Conservation (phyloP, 192 early-diverging fungal species). For the Backusella morwellensis region DNA sequence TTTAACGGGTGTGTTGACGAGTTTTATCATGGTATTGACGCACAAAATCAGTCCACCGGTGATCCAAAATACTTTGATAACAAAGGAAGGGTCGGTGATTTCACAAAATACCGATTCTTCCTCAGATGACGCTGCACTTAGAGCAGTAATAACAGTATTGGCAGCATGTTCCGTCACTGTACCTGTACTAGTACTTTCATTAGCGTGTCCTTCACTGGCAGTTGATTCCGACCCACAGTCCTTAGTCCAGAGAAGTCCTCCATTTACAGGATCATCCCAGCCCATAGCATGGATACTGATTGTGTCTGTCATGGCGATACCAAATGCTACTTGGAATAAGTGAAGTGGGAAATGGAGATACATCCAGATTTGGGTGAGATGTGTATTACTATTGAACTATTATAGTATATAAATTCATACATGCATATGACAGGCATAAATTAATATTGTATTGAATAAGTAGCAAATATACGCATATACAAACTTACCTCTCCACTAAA, state of each 20-base stretch:
- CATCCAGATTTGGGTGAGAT: slow-evolving; percentile 39
- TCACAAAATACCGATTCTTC: neutral
- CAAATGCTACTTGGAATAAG: slow-evolving; percentile 46
- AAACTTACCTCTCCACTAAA: slow-evolving; percentile 38
- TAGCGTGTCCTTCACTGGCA: neutral
- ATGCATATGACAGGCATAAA: neutral
- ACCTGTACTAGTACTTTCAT: neutral
- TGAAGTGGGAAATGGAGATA: slow-evolving; percentile 53
- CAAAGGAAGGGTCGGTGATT: slow-evolving; percentile 21
- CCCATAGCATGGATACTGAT: slow-evolving; percentile 33
- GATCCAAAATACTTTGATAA: slow-evolving; percentile 30
- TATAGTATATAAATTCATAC: neutral
- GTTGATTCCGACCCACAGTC: neutral
- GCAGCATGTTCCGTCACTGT: neutral
- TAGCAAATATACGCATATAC: neutral
- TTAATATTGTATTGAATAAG: neutral
- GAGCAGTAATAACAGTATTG: slow-evolving; percentile 1
- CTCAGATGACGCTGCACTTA: neutral
- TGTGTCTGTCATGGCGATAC: slow-evolving; percentile 44
- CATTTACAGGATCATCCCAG: slow-evolving; percentile 14
- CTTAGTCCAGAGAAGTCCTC: neutral
- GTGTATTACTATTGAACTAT: slow-evolving; percentile 19
- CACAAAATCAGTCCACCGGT: slow-evolving; percentile 31
- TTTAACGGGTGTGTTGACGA: slow-evolving; percentile 29
- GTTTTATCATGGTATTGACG: slow-evolving; percentile 36